Evolutionary conservation across 306 rosid genomes (phyloP).

Genomic region (Inga oerstediana): DNA sequence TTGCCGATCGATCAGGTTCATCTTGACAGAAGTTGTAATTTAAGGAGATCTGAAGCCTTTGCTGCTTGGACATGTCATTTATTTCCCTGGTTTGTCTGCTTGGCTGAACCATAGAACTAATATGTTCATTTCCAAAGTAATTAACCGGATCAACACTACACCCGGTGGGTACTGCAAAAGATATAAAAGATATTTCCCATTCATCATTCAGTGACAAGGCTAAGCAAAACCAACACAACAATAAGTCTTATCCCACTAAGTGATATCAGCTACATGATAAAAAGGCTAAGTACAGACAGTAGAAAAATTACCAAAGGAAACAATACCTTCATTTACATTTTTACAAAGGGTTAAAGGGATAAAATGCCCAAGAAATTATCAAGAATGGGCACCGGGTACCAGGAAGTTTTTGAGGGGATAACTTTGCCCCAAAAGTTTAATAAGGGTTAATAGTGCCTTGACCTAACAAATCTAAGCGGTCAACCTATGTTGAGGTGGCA

Average conservation of each 20-base stretch:
- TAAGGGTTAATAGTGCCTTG: too few relatives aligned
- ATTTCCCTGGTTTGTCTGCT: conserved; percentile 65
- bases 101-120: conserved; percentile 60
- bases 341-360: too few relatives aligned
- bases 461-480: too few relatives aligned
- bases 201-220: conserved; percentile 28
- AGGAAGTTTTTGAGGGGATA: too few relatives aligned
- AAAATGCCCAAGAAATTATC: too few relatives aligned
- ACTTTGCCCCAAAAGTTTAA: too few relatives aligned
- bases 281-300: conserved; percentile 1
- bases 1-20: conserved; percentile 67
- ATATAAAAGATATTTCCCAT: conserved; percentile 25
- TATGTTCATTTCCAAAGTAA: conserved; percentile 74
- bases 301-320: conserved; percentile 13
- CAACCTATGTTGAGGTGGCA: too few relatives aligned
- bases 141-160: conserved; percentile 77
- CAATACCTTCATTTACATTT: neutral
- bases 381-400: too few relatives aligned
- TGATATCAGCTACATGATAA: neutral
- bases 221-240: neutral
- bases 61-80: conserved; percentile 76
- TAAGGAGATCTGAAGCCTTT: conserved; percentile 82
- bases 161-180: conserved; percentile 73
- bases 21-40: conserved; percentile 71
- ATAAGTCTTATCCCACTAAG: neutral